phyloP scores from a whole-genome alignment of 345 rosid genomes.

The Syzygium aromaticum region DNA sequence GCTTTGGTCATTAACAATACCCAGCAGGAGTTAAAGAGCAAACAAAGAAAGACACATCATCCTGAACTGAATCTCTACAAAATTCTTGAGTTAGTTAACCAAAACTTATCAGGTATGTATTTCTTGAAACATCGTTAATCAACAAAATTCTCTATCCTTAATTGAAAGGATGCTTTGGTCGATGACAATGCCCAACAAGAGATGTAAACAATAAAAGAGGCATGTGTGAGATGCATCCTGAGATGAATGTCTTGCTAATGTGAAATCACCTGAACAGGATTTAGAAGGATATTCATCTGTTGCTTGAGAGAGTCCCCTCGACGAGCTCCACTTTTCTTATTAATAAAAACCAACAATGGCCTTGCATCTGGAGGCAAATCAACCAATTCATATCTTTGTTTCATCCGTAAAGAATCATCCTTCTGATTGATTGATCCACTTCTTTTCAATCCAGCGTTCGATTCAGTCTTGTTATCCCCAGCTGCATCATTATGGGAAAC shows the following conservation, averaged over 20 bases:
- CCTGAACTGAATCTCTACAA: neutral
- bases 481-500: conserved; percentile 25
- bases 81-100: neutral
- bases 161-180: neutral
- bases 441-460: conserved; percentile 15
- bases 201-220: neutral
- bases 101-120: neutral
- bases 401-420: conserved; percentile 72
- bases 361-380: conserved; percentile 77
- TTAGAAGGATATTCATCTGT: conserved; percentile 73
- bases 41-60: neutral
- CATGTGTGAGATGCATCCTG: neutral
- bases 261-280: conserved; percentile 69
- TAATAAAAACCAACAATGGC: conserved; percentile 79
- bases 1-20: neutral
- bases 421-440: conserved; percentile 61
- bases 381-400: conserved; percentile 67
- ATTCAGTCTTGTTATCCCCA: conserved; percentile 22
- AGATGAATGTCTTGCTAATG: neutral
- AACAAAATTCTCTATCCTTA: neutral
- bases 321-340: conserved; percentile 90
- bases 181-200: neutral
- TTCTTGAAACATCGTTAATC: neutral
- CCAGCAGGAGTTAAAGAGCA: neutral
- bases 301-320: conserved; percentile 63